These are phyloP conservation scores for Xylaria arbuscula DNA, from an alignment of 2,329 filamentous ascomycete genomes.

Conservation along the genomic window DNA sequence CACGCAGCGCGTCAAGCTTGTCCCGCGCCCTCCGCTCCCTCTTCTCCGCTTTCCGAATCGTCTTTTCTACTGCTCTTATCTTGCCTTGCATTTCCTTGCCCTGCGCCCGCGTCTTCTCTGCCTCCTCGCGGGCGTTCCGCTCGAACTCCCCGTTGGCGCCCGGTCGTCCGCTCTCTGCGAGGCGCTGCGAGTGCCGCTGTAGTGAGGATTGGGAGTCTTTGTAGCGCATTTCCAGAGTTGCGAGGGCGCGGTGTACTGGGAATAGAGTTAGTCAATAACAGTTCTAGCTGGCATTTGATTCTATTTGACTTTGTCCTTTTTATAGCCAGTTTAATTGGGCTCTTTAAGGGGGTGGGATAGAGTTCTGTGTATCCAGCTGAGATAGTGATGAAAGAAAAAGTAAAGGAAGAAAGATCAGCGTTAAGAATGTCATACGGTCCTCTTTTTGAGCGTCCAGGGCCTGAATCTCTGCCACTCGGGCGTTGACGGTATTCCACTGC, in stretches of 20 bases:
- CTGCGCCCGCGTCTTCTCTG: background rate
- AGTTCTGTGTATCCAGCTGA: background rate
- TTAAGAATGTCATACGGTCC: background rate
- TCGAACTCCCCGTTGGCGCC: constrained; percentile 13
- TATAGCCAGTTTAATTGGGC: background rate
- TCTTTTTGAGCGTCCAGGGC: background rate
- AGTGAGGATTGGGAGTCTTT: background rate
- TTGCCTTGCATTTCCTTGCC: background rate
- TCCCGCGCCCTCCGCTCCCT: background rate
- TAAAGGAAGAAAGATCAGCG: background rate
- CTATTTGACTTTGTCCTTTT: background rate
- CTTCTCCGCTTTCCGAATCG: background rate
- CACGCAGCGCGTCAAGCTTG: background rate
- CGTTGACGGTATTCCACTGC: background rate
- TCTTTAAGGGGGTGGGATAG: background rate
- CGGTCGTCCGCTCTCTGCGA: background rate
- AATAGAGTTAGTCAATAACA: background rate
- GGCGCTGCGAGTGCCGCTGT: background rate
- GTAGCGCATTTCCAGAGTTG: background rate
- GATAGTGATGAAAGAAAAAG: background rate
- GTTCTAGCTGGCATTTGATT: background rate
- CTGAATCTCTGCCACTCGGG: background rate
- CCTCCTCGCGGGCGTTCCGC: background rate
- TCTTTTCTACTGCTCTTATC: background rate
- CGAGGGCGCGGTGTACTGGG: background rate